Percentiles rank a stretch among this genome's conserved stretches.
Evolutionary conservation across 208 protist species (phyloP).

Genomic region (Balamuthia mandrillaris): DNA sequence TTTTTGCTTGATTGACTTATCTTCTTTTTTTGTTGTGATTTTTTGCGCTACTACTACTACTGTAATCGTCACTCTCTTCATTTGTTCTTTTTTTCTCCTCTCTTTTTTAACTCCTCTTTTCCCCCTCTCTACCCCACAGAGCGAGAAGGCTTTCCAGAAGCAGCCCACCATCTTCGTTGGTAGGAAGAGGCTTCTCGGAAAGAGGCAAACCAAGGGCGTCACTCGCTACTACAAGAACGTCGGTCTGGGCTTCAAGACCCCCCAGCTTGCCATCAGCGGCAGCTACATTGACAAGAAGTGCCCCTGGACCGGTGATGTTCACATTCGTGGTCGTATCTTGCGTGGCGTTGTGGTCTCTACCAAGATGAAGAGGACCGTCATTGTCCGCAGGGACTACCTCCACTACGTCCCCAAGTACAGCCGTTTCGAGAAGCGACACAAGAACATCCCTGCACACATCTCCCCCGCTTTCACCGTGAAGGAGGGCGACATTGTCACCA

Average conservation of each 20-base stretch:
- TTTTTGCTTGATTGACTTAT: too few relatives aligned
- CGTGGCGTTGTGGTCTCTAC: conserved; percentile 93
- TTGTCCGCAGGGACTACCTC: conserved; percentile 99
- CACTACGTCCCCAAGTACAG: conserved; percentile 99
- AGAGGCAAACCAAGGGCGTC: conserved; percentile 68
- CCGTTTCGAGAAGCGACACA: conserved; percentile 99
- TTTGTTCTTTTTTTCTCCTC: background rate
- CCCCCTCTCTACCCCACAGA: conserved; percentile 46
- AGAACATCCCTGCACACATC: conserved; percentile 96
- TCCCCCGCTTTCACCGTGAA: conserved; percentile 97
- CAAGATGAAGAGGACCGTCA: conserved; percentile 97
- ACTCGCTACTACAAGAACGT: conserved; percentile 91
- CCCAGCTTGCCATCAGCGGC: conserved; percentile 94
- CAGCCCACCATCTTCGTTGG: conserved; percentile 73
- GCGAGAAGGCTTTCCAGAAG: conserved; percentile 84
- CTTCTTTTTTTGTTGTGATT: background rate
- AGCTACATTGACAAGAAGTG: conserved; percentile 99
- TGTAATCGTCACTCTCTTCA: background rate
- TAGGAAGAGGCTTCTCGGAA: conserved; percentile 54
- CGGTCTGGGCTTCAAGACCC: conserved; percentile 98
- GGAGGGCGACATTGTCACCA: conserved; percentile 96
- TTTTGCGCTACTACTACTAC: background rate
- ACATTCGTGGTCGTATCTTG: conserved; percentile 98
- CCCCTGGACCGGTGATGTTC: conserved; percentile 99
- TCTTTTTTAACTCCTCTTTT: background rate